A percentile compares a stretch with the other conserved stretches of the same genome.
phyloP scores from a whole-genome alignment of 2,329 filamentous ascomycete species.

The Pseudogymnoascus sp. region DNA sequence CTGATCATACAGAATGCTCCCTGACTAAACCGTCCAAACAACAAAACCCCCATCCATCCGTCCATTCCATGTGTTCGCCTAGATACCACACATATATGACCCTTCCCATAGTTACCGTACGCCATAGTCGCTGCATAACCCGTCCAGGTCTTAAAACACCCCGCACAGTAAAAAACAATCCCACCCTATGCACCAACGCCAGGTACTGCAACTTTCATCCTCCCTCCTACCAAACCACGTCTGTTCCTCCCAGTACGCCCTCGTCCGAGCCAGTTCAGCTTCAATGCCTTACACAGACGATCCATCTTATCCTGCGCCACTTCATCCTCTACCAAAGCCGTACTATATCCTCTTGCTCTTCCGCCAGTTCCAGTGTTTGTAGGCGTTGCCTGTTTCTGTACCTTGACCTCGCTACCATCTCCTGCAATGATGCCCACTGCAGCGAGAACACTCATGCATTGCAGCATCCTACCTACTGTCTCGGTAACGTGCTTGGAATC shows the following conservation, averaged over 20 bases:
- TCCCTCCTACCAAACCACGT: slow-evolving; percentile 65
- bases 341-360: slow-evolving; percentile 20
- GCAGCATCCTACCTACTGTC: slow-evolving; percentile 89
- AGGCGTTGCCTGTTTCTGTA: neutral
- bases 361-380: slow-evolving; percentile 13
- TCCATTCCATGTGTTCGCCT: neutral
- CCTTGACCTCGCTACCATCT: slow-evolving; percentile 11
- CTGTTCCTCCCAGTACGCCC: slow-evolving; percentile 84
- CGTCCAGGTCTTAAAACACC: neutral
- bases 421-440: slow-evolving; percentile 48
- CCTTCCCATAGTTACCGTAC: neutral
- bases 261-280: slow-evolving; percentile 92
- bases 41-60: neutral
- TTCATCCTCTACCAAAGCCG: slow-evolving; percentile 49
- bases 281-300: slow-evolving; percentile 76
- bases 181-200: neutral
- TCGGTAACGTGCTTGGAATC: slow-evolving; percentile 75
- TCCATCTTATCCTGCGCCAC: slow-evolving; percentile 72
- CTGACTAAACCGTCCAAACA: neutral
- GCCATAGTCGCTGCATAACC: neutral
- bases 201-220: slow-evolving; percentile 20
- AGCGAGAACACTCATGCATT: slow-evolving; percentile 88
- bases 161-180: neutral
- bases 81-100: neutral
- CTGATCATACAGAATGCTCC: neutral